phyloP scores from a whole-genome alignment of 78 protist genomes.

The Reticulomyxa filosa region DNA sequence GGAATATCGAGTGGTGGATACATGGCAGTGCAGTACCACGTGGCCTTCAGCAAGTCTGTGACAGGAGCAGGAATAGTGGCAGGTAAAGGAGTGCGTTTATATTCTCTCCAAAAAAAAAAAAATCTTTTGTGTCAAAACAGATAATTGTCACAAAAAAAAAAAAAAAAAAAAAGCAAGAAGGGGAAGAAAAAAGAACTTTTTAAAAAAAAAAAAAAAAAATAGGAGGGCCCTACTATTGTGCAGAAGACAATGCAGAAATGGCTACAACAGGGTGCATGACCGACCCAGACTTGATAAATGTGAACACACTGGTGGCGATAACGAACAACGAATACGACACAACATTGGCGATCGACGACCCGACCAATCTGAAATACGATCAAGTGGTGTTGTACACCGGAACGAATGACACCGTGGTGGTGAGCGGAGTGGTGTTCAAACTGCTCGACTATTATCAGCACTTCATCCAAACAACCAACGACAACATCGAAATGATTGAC shows the following conservation, averaged over 20 bases:
- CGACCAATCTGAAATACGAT: not conserved
- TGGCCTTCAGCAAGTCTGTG: not conserved
- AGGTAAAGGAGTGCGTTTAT: too few relatives aligned
- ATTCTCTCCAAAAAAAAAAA: too few relatives aligned
- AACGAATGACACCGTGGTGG: not conserved
- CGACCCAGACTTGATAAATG: not conserved
- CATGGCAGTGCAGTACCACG: not conserved
- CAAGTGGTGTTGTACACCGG: not conserved
- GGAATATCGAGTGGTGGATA: not conserved
- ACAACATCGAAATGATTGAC: not conserved
- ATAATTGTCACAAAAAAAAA: too few relatives aligned
- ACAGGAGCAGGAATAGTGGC: too few relatives aligned
- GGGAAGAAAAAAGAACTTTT: too few relatives aligned
- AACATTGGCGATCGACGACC: not conserved
- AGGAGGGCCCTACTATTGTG: conserved; percentile 11
- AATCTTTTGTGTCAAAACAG: too few relatives aligned
- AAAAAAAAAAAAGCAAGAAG: too few relatives aligned
- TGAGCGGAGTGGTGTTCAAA: not conserved
- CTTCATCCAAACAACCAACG: not conserved
- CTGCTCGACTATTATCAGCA: not conserved
- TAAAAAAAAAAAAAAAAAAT: too few relatives aligned
- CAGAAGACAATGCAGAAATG: not conserved
- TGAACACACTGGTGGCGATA: not conserved
- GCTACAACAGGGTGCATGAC: not conserved
- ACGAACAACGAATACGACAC: not conserved